Conservation (phyloP, 768 basidiomycete genomes). For the Amanita pallidorosea region DNA sequence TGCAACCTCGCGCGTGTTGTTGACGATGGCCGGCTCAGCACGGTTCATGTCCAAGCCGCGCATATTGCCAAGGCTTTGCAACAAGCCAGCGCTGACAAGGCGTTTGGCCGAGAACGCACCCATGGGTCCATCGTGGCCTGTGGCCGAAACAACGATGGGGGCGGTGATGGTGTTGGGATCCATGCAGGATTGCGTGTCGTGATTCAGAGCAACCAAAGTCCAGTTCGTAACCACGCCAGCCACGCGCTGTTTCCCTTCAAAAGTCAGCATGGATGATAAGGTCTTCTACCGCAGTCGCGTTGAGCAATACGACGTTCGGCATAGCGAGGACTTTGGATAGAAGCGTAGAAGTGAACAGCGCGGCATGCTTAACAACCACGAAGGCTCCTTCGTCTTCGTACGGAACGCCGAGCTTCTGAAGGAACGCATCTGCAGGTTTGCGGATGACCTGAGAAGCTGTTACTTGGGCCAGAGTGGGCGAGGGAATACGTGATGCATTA, state of each 20-base stretch:
- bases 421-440: conserved; percentile 67
- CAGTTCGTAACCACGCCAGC: conserved; percentile 42
- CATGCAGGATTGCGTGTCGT: conserved; percentile 73
- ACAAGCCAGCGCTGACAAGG: conserved; percentile 62
- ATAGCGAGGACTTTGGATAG: conserved; percentile 59
- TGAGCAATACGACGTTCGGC: conserved; percentile 66
- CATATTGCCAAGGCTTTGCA: conserved; percentile 73
- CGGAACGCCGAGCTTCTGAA: conserved; percentile 56
- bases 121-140: conserved; percentile 73
- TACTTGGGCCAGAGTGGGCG: neutral
- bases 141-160: conserved; percentile 59
- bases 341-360: conserved; percentile 70
- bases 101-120: conserved; percentile 77
- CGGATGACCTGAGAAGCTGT: conserved; percentile 45
- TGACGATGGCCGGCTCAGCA: conserved; percentile 75
- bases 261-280: conserved; percentile 59
- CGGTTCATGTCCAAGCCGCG: conserved; percentile 72
- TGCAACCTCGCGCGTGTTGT: conserved; percentile 63
- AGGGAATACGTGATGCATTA: conserved; percentile 13
- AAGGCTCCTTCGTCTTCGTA: conserved; percentile 73
- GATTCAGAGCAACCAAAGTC: conserved; percentile 43
- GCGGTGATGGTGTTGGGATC: conserved; percentile 80
- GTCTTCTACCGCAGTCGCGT: conserved; percentile 76
- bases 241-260: conserved; percentile 38
- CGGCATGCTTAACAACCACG: conserved; percentile 76